These are phyloP conservation scores for Orobanche coerulescens DNA, from an alignment of 257 asterid genomes.

Conservation along the genomic window DNA sequence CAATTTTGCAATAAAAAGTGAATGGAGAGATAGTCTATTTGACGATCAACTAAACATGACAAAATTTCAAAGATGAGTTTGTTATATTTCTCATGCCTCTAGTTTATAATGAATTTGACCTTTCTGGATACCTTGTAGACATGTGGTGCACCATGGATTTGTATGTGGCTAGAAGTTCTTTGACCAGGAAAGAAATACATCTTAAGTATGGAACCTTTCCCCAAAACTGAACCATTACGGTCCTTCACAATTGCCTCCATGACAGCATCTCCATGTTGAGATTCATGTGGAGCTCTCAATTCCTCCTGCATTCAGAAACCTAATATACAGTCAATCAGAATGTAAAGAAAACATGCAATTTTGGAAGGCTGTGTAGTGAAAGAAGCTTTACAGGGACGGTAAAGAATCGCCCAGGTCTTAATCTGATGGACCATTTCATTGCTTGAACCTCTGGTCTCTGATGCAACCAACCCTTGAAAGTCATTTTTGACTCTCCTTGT, in stretches of 20 bases:
- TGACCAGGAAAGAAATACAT: slow-evolving; percentile 99
- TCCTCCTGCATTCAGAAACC: slow-evolving; percentile 65
- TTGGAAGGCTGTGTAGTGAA: slow-evolving; percentile 20
- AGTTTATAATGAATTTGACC: slow-evolving; percentile 8
- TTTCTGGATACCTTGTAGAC: slow-evolving; percentile 63
- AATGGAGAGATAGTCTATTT: no score
- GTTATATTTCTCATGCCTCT: slow-evolving; percentile 4
- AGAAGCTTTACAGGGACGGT: slow-evolving; percentile 78
- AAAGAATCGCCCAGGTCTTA: slow-evolving; percentile 93
- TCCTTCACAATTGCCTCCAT: slow-evolving; percentile 97
- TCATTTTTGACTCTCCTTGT: slow-evolving; percentile 70
- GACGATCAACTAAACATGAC: slow-evolving; percentile 10
- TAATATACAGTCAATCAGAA: slow-evolving; percentile 30
- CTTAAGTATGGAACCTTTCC: slow-evolving; percentile 91
- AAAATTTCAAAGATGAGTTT: slow-evolving; percentile 3
- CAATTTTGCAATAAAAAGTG: no score
- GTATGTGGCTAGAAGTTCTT: slow-evolving; percentile 87
- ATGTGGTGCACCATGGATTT: slow-evolving; percentile 95
- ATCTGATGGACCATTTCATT: slow-evolving; percentile 96
- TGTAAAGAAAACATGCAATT: slow-evolving; percentile 24
- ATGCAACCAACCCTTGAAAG: slow-evolving; percentile 85
- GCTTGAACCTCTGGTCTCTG: slow-evolving; percentile 96
- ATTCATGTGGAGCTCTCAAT: slow-evolving; percentile 88
- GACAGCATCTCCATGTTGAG: slow-evolving; percentile 99
- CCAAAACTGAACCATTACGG: slow-evolving; percentile 96